These are phyloP conservation scores for Thalia dealbata DNA, from an alignment of 176 grass and related monocot genomes.

Conservation along the genomic window DNA sequence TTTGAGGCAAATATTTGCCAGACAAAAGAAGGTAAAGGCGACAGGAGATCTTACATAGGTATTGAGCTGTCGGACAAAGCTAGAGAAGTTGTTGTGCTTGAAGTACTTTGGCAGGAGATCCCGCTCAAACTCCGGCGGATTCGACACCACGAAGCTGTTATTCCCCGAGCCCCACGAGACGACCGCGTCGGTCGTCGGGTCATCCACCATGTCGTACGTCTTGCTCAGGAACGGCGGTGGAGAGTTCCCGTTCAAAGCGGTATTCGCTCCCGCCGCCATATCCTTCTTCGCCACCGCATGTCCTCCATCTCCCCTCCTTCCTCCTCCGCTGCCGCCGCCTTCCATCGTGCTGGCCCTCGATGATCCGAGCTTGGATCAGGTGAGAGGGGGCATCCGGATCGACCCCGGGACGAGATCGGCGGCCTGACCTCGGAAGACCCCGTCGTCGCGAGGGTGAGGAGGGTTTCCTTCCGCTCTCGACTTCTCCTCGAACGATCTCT, in stretches of 20 bases:
- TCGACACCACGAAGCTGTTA: conserved; percentile 72
- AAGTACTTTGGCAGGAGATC: conserved; percentile 97
- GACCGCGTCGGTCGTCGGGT: conserved; percentile 54
- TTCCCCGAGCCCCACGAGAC: conserved; percentile 65
- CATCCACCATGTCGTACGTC: conserved; percentile 99
- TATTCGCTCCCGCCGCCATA: conserved; percentile 5
- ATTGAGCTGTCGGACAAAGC: conserved; percentile 96
- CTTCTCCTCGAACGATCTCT: background rate
- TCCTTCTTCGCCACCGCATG: background rate
- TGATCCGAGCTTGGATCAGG: background rate
- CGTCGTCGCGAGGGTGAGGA: background rate
- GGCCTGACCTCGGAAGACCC: background rate
- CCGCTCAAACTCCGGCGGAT: conserved; percentile 55
- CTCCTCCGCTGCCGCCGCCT: background rate
- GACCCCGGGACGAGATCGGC: background rate
- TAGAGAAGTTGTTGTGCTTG: conserved; percentile 99
- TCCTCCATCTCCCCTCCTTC: background rate
- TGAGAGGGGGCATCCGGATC: background rate
- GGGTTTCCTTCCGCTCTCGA: background rate
- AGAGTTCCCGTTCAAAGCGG: conserved; percentile 27
- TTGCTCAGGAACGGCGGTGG: conserved; percentile 88
- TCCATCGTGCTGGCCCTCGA: background rate
- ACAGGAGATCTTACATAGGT: conserved; percentile 62
- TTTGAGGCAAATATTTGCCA: background rate
- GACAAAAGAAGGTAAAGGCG: background rate